Base-by-base conservation (phyloP, 768 basidiomycete species). In the Tulasnella sp. region DNA sequence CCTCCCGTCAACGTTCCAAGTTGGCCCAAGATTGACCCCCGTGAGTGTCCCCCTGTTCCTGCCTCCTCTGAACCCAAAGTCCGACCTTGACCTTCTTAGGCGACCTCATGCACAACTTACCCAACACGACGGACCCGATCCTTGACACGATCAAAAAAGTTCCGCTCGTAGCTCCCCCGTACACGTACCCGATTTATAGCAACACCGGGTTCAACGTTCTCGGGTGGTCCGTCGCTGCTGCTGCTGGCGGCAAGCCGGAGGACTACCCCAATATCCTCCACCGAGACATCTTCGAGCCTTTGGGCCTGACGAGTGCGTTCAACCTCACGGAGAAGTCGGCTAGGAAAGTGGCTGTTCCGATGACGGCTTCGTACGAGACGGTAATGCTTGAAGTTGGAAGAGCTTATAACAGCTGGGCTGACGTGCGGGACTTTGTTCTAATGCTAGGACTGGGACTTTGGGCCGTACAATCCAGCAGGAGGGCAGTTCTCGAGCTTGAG, bases 401-500 rank as follows among this genome's bases (percentile, higher is more conserved):
- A 22, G 26, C 14, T 32, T 17, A 14, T 35, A 26, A 39, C 29
- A 12, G 16, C 16, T 8, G n/a, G 19, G 14, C 3, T 70, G 35
- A 5, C n/a, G 7, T 41, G 44, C 19, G 17, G 29, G 52, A 36
- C 12, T 35, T 72, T 7, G 29, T 9, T 26, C 29, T 5, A n/a
- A n/a, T 52, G 8, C 7, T 39, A 84, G 80, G 83, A 85, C 69
- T 75, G 77, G 17, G 79, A 80, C 69, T 81, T 85, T 71, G 72
- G 77, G 65, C 76, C 80, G 0, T 77, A 77, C 73, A 84, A 85
- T 72, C 79, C 85, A 2, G 76, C 83, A 1, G 86, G 83, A 1
- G 86, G 85, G 1, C 86, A 87, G 74, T 84, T 84, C 75, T 81
- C 82, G 72, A 86, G 85, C 0, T 78, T 87, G 16, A 76, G 80